Base-by-base conservation (phyloP, 2,329 filamentous ascomycete species). In the Ophiostoma australiae region DNA sequence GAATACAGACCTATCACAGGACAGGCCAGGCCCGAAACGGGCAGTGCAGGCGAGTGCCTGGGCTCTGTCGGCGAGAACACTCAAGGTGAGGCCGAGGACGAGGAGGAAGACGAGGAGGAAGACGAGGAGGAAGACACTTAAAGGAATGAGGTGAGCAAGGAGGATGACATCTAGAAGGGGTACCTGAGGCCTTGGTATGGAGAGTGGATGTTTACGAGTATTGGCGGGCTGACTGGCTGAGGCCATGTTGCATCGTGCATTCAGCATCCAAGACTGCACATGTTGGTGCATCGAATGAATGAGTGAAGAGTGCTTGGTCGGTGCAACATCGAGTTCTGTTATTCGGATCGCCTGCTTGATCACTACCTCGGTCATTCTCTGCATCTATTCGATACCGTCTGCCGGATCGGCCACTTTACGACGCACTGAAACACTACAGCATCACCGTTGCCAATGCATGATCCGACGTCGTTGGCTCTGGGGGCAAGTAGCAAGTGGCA, bases 21-120 rank as follows among this genome's bases (percentile, higher is more conserved):
- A 27, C 23, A 58, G 52, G 52, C 52, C n/a, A 58, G 52, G 13
- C 52, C 7, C 17, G n/a, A 58, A 23, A 11, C 13, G 52, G 52
- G 10, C n/a, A 58, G 17, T 27, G n/a, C 52, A 27, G 52, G n/a
- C 11, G n/a, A 23, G 52, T 58, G n/a, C 23, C 13, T 11, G 11
- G 10, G 13, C 52, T 58, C 52, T 58, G 52, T 58, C 52, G 52
- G 52, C 52, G 52, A 58, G 52, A 58, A n/a, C 52, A 55, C 8
- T 23, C n/a, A 27, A 5, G 52, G 52, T 11, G 52, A 23, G n/a
- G 52, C 52, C 23, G 23, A 23, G 52, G 23, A 11, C n/a, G 52
- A 23, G 52, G 10, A n/a, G 48, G 48, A n/a, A 15, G 39, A 48
- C 2, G 41, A 48, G 10, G 11, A 20, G 4, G 41, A 48, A n/a